A percentile compares a stretch with the other conserved stretches of the same genome.
Evolutionary conservation across 2,329 filamentous ascomycete species (phyloP).

Genomic region (Aspergillus sp.): DNA sequence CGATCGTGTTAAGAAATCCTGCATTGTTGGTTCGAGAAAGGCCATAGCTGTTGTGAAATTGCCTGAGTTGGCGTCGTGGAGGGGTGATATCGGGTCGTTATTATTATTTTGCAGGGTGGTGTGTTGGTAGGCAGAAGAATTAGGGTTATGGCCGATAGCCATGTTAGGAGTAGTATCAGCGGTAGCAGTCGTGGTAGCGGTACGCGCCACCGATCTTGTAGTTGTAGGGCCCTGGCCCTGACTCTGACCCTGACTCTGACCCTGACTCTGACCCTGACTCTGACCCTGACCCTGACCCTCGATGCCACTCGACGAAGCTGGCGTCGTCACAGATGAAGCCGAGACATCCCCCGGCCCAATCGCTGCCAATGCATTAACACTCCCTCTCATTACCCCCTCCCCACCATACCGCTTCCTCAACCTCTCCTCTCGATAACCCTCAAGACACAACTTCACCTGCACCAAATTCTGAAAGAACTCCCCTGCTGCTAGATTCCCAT

Average conservation of each 20-base stretch:
- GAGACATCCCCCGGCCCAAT: conserved; percentile 1
- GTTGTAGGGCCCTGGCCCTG: neutral
- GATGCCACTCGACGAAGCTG: neutral
- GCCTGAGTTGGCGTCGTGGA: conserved; percentile 12
- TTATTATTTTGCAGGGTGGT: neutral
- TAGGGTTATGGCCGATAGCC: neutral
- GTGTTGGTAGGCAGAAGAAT: conserved; percentile 3
- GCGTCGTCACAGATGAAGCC: neutral
- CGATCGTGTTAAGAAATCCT: conserved; percentile 12
- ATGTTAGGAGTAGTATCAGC: conserved; percentile 3
- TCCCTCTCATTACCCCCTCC: neutral
- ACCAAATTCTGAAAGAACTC: conserved; percentile 23
- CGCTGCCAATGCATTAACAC: neutral
- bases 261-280: neutral
- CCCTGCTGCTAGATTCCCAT: conserved; percentile 22
- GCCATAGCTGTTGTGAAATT: conserved; percentile 18
- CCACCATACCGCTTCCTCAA: neutral
- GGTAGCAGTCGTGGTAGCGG: neutral
- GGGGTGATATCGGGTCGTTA: conserved; percentile 2
- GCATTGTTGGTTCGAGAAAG: conserved; percentile 18
- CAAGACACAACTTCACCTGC: conserved; percentile 7
- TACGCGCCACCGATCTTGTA: no score
- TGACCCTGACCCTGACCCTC: neutral
- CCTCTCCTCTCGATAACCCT: neutral
- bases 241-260: neutral